Base-by-base conservation (phyloP, 2,329 filamentous ascomycete species). In the Penicillium freii region DNA sequence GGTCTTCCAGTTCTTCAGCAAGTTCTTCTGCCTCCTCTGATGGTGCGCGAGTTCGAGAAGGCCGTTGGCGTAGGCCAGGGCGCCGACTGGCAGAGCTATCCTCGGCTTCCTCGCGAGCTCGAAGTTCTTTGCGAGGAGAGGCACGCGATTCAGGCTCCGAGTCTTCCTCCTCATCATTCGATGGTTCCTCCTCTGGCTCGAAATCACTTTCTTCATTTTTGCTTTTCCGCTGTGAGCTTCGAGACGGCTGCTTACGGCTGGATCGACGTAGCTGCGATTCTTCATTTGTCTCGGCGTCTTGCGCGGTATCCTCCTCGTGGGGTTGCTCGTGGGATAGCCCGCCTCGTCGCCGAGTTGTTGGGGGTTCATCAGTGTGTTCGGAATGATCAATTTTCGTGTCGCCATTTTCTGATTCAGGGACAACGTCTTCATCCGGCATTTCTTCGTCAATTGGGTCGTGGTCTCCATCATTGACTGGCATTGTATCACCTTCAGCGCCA, bases 201-300 rank as follows among this genome's bases (percentile, higher is more conserved):
- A 87, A 87, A 64, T 87, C 85, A 63, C 84, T 87, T 64, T 82
- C 85, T 51, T 85, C 83, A 48, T 85, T 81, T 50, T 73, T 59
- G 51, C 63, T 63, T 70, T 82, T 80, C 38, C 76, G 75, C 50
- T 80, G 77, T 33, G 74, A 77, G 65, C 64, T 78, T 66, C 68
- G 74, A 55, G 68, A 71, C 38, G 70, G 72, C 61, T 71, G 76
- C 57, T 76, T 77, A 47, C 71, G 73, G 56, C 71, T 70, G 45
- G 74, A 76, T 42, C 74, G 76, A 57, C 73, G 72, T 58, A 65
- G 71, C 31, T 70, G 58, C 47, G 68, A 62, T 47, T 65, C 63
- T 25, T 72, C 67, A 39, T 71, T 70, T 33, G 70, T 69, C 33
- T 73, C 71, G 19, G 66, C 69, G 23, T 68, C 68, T 27, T 69